phyloP scores from a whole-genome alignment of 2,329 filamentous ascomycete species.

The Sarocladiaceae sp. region DNA sequence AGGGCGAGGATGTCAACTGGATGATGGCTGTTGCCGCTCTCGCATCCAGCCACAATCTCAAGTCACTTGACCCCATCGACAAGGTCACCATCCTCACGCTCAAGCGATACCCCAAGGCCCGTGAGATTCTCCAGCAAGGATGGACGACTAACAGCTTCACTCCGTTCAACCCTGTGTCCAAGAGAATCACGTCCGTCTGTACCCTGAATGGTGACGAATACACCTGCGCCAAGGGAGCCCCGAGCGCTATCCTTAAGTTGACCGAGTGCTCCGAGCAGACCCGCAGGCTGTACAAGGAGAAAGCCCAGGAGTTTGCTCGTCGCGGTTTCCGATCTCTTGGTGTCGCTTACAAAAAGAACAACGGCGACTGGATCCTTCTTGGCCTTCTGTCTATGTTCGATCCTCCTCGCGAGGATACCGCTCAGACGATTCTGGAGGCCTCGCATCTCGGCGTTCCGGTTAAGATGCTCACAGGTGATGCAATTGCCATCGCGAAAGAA shows the following conservation, averaged over 20 bases:
- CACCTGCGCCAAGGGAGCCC: conserved; percentile 70
- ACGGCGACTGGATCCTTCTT: conserved; percentile 66
- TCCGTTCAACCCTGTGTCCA: conserved; percentile 72
- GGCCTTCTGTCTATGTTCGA: conserved; percentile 78
- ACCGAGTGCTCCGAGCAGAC: conserved; percentile 61
- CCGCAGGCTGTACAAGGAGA: conserved; percentile 61
- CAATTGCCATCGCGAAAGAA: conserved; percentile 73
- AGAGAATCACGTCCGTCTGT: conserved; percentile 68
- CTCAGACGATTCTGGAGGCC: conserved; percentile 70
- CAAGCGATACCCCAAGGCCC: conserved; percentile 69
- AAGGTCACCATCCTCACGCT: conserved; percentile 73
- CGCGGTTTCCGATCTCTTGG: conserved; percentile 76
- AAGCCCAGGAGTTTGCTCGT: conserved; percentile 68
- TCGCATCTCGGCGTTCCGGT: conserved; percentile 70
- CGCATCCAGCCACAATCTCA: conserved; percentile 72
- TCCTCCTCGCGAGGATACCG: conserved; percentile 71
- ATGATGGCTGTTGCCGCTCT: conserved; percentile 78
- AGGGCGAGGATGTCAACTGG: conserved; percentile 75
- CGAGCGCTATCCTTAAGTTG: conserved; percentile 66
- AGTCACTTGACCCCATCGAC: conserved; percentile 72
- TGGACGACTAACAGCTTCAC: conserved; percentile 75
- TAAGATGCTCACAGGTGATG: conserved; percentile 79
- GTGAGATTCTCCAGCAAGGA: conserved; percentile 67
- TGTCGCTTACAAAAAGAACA: conserved; percentile 72
- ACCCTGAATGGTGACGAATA: conserved; percentile 64